These are phyloP conservation scores for Vigna angularis DNA, from an alignment of 306 rosid species.

Conservation along the genomic window DNA sequence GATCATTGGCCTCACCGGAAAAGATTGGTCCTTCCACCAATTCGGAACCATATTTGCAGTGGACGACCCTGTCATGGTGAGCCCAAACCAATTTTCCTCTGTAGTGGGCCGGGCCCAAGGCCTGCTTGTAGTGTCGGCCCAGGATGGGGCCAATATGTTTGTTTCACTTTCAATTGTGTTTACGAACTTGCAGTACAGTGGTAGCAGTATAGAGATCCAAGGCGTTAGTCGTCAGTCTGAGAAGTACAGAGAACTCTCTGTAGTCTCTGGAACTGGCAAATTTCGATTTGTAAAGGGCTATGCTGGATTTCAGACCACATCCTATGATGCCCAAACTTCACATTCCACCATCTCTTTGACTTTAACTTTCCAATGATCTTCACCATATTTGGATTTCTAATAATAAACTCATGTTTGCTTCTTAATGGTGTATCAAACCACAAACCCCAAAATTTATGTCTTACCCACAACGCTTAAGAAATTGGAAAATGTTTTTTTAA, in stretches of 20 bases:
- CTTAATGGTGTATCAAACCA: too few species aligned
- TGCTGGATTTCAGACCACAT: constrained; percentile 42
- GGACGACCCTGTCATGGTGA: constrained; percentile 40
- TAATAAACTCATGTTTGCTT: neutral
- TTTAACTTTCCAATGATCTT: constrained; percentile 9
- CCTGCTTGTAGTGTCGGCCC: neutral
- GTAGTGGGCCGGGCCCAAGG: constrained; percentile 55
- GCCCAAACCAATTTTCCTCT: neutral
- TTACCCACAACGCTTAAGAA: too few species aligned
- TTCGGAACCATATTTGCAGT: constrained; percentile 49
- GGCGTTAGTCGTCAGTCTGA: constrained; percentile 47
- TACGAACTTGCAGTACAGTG: constrained; percentile 38
- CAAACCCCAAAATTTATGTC: too few species aligned
- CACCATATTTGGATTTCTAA: too few species aligned
- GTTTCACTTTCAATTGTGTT: constrained; percentile 48
- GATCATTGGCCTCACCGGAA: constrained; percentile 38
- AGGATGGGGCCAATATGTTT: constrained; percentile 41
- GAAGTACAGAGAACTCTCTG: constrained; percentile 47
- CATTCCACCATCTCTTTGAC: constrained; percentile 44
- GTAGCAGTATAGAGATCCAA: constrained; percentile 49
- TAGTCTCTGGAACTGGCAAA: constrained; percentile 65
- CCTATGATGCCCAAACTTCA: constrained; percentile 37
- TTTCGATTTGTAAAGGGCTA: constrained; percentile 57
- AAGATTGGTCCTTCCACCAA: constrained; percentile 38
- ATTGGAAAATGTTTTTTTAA: too few species aligned